These are phyloP conservation scores for Fistulinella cinereoalba DNA, from an alignment of 1,284 basidiomycete species.

Conservation along the genomic window DNA sequence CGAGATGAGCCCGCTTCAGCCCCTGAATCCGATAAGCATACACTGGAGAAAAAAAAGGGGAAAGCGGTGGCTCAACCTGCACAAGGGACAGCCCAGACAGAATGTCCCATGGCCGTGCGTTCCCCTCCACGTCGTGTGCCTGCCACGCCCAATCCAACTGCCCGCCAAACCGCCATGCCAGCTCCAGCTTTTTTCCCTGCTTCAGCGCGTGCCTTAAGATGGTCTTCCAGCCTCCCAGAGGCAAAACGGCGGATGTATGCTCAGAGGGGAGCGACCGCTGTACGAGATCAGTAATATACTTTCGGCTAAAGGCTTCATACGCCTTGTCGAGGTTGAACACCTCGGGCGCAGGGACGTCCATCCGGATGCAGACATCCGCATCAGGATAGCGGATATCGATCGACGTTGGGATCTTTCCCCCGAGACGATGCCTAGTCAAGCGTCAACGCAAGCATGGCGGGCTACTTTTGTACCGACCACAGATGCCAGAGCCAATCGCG, in stretches of 20 bases:
- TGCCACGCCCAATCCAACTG: constrained; percentile 82
- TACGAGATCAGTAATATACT: constrained; percentile 61
- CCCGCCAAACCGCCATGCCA: constrained; percentile 73
- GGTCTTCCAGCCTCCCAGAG: constrained; percentile 52
- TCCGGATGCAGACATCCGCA: constrained; percentile 40
- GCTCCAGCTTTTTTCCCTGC: constrained; percentile 59
- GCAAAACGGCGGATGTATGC: constrained; percentile 15
- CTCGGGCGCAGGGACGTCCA: constrained; percentile 27
- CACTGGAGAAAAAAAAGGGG: constrained; percentile 9
- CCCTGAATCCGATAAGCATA: constrained; percentile 36
- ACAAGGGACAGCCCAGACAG: constrained; percentile 70
- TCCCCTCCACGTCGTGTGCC: constrained; percentile 59
- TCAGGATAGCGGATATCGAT: constrained; percentile 37
- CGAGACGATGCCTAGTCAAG: constrained; percentile 56
- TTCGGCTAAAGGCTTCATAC: constrained; percentile 50
- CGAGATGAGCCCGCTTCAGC: constrained; percentile 55
- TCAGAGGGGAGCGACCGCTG: constrained; percentile 49
- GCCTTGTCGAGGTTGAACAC: constrained; percentile 26
- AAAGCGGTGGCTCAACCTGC: constrained; percentile 43
- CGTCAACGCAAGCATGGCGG: constrained; percentile 10
- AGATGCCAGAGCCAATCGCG: constrained; percentile 84
- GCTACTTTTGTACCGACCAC: constrained; percentile 63
- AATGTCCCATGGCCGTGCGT: constrained; percentile 66
- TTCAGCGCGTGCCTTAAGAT: constrained; percentile 54
- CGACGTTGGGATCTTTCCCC: constrained; percentile 44